These are phyloP conservation scores for Ogataea saltuana DNA, from an alignment of 805 yeast genomes.

Conservation along the genomic window DNA sequence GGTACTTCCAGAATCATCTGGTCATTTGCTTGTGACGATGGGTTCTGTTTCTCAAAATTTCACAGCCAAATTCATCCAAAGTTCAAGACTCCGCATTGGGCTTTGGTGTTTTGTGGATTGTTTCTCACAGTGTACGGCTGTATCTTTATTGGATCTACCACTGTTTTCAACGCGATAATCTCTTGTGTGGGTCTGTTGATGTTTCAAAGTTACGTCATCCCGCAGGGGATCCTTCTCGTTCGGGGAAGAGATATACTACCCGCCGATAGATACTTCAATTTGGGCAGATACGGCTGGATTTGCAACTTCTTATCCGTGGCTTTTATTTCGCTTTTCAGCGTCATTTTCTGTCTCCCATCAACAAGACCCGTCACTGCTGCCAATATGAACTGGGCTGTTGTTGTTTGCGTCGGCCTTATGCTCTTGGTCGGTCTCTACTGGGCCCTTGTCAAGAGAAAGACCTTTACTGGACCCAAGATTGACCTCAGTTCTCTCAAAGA, in stretches of 20 bases:
- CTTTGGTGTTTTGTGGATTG: constrained; percentile 44
- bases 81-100: constrained; percentile 25
- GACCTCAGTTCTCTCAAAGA: neutral
- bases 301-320: constrained; percentile 33
- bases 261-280: constrained; percentile 36
- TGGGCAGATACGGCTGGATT: constrained; percentile 38
- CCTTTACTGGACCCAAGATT: constrained; percentile 12
- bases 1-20: constrained; percentile 18
- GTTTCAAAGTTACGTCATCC: constrained; percentile 44
- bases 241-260: constrained; percentile 36
- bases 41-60: constrained; percentile 27
- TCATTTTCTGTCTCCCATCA: constrained; percentile 43
- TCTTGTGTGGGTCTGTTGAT: constrained; percentile 38
- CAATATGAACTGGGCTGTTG: constrained; percentile 44
- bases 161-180: constrained; percentile 36
- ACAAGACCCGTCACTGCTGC: constrained; percentile 43
- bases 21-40: constrained; percentile 32
- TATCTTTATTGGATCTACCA: constrained; percentile 52
- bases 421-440: constrained; percentile 5
- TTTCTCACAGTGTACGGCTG: constrained; percentile 58
- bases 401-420: constrained; percentile 32
- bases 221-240: constrained; percentile 46
- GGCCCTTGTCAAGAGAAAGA: constrained; percentile 10
- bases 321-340: constrained; percentile 31
- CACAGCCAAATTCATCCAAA: constrained; percentile 22